These are phyloP conservation scores for Blastomyces silverae DNA, from an alignment of 2,329 filamentous ascomycete species.

Conservation along the genomic window DNA sequence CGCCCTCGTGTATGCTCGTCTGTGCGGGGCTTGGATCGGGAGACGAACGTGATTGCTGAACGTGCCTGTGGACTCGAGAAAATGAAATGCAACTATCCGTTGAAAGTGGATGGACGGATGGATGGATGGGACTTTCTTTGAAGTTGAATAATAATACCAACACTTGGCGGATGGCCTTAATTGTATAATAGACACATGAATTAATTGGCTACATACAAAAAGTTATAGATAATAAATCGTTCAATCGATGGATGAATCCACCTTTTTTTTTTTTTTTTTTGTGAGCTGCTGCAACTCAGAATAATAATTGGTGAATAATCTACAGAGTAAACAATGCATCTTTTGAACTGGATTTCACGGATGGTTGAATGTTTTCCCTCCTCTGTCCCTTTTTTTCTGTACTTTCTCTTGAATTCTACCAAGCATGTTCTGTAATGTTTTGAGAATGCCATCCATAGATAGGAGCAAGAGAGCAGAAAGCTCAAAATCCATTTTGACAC, in stretches of 20 bases:
- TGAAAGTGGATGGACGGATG: background rate
- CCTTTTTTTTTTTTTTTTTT: background rate
- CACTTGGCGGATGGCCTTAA: background rate
- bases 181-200: slow-evolving; percentile 6
- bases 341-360: no score
- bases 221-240: background rate
- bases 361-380: no score
- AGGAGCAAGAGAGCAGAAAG: no score
- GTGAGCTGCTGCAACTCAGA: background rate
- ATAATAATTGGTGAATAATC: no score
- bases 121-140: background rate
- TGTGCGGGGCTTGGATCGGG: background rate
- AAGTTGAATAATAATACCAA: background rate
- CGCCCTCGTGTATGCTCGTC: background rate
- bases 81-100: no score
- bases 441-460: no score
- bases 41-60: background rate
- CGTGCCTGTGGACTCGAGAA: background rate
- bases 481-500: no score
- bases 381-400: no score
- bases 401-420: no score
- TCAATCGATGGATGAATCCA: background rate
- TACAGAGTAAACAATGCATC: no score
- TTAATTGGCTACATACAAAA: background rate
- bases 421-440: no score